These are phyloP conservation scores for Cutaneotrichosporon mucoides DNA, from an alignment of 1,284 basidiomycete species.

Conservation along the genomic window DNA sequence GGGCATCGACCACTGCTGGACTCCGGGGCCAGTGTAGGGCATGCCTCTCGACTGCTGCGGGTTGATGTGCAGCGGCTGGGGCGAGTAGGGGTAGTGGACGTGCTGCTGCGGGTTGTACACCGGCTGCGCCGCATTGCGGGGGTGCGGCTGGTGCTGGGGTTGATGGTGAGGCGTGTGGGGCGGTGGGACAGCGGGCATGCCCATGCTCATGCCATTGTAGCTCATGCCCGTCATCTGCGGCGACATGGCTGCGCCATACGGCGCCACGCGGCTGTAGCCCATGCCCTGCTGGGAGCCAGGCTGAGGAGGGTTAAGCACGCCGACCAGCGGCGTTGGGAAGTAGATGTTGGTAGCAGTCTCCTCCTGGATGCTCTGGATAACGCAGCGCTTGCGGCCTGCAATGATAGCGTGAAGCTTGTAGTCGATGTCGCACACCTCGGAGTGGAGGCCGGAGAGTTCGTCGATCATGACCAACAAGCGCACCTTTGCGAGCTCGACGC, in stretches of 20 bases:
- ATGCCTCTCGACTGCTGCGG: conserved; percentile 36
- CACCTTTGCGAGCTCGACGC: conserved; percentile 86
- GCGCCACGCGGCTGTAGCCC: conserved; percentile 31
- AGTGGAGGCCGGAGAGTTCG: conserved; percentile 84
- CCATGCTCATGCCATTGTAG: conserved; percentile 21
- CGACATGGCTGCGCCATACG: conserved; percentile 20
- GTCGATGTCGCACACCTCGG: conserved; percentile 89
- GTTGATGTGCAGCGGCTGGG: conserved; percentile 41
- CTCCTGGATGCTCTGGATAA: conserved; percentile 90
- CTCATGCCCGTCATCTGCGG: conserved; percentile 29
- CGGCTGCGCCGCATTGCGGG: conserved; percentile 24
- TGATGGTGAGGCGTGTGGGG: conserved; percentile 18
- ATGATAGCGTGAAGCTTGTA: conserved; percentile 91
- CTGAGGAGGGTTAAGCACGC: conserved; percentile 57
- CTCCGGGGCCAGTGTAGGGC: conserved; percentile 40
- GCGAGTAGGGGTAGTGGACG: conserved; percentile 43
- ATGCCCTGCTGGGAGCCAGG: conserved; percentile 31
- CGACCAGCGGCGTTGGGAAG: conserved; percentile 83
- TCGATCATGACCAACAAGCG: conserved; percentile 89
- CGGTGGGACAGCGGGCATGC: conserved; percentile 16
- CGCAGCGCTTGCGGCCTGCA: conserved; percentile 80
- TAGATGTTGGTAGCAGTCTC: conserved; percentile 98
- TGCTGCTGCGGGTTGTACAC: conserved; percentile 46
- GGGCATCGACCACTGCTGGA: conserved; percentile 31
- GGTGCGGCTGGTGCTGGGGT: conserved; percentile 17